These are phyloP conservation scores for Fraxinus quadrangulata DNA, from an alignment of 257 asterid genomes.

Conservation along the genomic window DNA sequence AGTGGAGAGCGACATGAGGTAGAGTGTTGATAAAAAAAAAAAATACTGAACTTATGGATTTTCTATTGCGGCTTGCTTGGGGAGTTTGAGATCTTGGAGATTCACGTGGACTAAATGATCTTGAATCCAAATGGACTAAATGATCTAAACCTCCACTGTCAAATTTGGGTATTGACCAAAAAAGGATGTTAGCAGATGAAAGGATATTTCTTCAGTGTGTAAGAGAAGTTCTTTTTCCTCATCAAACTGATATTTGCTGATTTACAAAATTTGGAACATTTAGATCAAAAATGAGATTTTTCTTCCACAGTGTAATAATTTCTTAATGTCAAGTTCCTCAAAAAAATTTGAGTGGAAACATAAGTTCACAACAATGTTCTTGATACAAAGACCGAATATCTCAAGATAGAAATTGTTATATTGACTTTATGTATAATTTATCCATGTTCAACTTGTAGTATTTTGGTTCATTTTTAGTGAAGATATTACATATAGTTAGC, in stretches of 20 bases:
- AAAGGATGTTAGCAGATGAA: neutral
- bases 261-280: neutral
- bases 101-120: neutral
- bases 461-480: conserved; percentile 4
- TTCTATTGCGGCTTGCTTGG: neutral
- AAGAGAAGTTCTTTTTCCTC: neutral
- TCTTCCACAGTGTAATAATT: neutral
- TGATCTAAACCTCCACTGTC: neutral
- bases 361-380: neutral
- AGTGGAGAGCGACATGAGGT: neutral
- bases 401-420: neutral
- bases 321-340: neutral
- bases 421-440: neutral
- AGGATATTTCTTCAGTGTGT: neutral
- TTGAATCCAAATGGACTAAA: neutral
- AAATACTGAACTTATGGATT: neutral
- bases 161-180: neutral
- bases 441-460: neutral
- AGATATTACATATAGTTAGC: neutral
- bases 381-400: neutral
- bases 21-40: neutral
- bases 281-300: neutral
- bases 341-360: neutral
- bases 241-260: neutral
- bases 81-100: neutral